Base-by-base conservation (phyloP, 805 yeast genomes). In the Kregervanrija pseudodelftensis region DNA sequence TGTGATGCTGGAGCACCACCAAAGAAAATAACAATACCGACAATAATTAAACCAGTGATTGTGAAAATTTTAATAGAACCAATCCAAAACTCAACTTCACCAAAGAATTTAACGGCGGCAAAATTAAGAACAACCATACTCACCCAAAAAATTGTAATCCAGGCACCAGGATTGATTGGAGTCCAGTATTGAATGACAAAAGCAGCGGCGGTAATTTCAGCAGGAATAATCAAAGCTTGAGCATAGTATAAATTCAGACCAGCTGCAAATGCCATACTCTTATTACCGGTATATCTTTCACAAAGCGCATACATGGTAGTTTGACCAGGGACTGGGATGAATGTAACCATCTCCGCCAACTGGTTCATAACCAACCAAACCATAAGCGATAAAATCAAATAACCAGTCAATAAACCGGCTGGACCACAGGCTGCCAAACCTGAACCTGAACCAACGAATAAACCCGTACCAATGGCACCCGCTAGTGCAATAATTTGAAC, bases 391-490 rank as follows among this genome's bases (percentile, higher is more conserved):
- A 84, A 72, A 41, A 79, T 62, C n/a, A 77, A 50, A 58, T 83
- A 85, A 12, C 88, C 79, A 14, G 77, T 63, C 34, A 85, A 69
- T 28, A 78, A 51, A 17, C 55, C 57, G 5, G 61, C 66, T 10
- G 66, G 66, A 5, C 66, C 66, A 46, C 59, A 54, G 1, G 53
- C 48, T 2, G 61, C 48, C 40, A 69, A 54, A 2, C 66, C 71
- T 10, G 68, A 63, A 36, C 79, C 79, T n/a, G 73, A 66, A 48
- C 79, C 79, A 40, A 75, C 67, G 46, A 74, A 72, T 40, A 74
- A 61, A 39, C 79, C 79, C 12, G 86, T 80, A 59, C 89, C 89
- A 50, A 82, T 79, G 45, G 82, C 75, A 54, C 86, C 86, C 46
- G 85, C 87, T 42, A 82, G 70, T 28, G 87, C 83, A 45, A 80